phyloP scores from a whole-genome alignment of 805 yeast genomes.

The Metschnikowia amazonensis region DNA sequence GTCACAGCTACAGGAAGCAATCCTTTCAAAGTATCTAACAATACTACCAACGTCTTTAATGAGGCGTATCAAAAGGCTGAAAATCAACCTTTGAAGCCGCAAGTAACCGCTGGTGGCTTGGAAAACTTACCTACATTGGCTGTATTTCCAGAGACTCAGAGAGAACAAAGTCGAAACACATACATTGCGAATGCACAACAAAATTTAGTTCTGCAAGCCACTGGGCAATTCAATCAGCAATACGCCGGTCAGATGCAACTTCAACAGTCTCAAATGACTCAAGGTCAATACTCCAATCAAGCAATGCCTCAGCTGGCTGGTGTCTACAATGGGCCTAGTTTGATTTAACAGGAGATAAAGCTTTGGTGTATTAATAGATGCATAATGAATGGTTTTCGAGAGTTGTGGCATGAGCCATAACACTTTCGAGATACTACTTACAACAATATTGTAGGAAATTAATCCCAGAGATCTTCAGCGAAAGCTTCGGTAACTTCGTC shows the following conservation, averaged over 20 bases:
- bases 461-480: conserved; percentile 35
- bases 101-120: conserved; percentile 71
- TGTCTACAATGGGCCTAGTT: conserved; percentile 24
- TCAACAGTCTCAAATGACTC: conserved; percentile 6
- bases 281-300: not conserved
- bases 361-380: conserved; percentile 1
- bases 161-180: conserved; percentile 36
- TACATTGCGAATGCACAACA: conserved; percentile 35
- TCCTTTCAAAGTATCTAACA: conserved; percentile 51
- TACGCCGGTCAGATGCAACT: conserved; percentile 6
- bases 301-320: conserved; percentile 5
- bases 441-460: not conserved
- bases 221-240: conserved; percentile 12
- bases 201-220: conserved; percentile 18
- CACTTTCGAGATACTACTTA: not conserved
- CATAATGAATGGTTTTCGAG: not conserved
- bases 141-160: conserved; percentile 59
- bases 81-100: conserved; percentile 36
- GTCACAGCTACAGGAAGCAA: conserved; percentile 52
- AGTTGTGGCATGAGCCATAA: not conserved
- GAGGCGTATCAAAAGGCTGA: conserved; percentile 20
- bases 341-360: conserved; percentile 14
- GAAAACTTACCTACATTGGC: conserved; percentile 63
- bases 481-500: conserved; percentile 52
- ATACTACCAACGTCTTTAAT: conserved; percentile 32